Percentiles rank a stretch among this genome's conserved stretches.
These are phyloP conservation scores for Solanum paucissectum DNA, from an alignment of 257 asterid species.

Conservation along the genomic window DNA sequence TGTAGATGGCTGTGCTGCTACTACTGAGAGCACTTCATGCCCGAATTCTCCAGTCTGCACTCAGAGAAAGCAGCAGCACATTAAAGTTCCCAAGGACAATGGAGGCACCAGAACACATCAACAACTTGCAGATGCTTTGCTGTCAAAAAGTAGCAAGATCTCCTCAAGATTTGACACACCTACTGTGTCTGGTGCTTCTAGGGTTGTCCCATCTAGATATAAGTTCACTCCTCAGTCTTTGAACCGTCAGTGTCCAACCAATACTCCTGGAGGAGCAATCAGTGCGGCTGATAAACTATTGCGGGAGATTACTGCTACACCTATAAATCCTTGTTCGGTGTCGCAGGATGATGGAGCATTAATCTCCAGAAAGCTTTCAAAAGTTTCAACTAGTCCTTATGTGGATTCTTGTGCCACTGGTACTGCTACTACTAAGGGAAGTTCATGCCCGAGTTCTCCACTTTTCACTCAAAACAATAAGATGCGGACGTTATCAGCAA, in stretches of 20 bases:
- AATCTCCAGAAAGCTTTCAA: slow-evolving; percentile 25
- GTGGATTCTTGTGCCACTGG: slow-evolving; percentile 14
- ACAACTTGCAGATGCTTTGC: slow-evolving; percentile 9
- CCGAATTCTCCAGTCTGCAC: slow-evolving; percentile 45
- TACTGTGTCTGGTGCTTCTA: slow-evolving; percentile 17
- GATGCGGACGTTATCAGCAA: slow-evolving; percentile 15
- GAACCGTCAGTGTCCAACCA: slow-evolving; percentile 26
- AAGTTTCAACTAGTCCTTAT: slow-evolving; percentile 23
- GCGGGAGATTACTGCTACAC: slow-evolving; percentile 48
- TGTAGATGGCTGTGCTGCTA: slow-evolving; percentile 10
- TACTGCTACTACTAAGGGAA: slow-evolving; percentile 12
- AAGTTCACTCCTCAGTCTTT: slow-evolving; percentile 24
- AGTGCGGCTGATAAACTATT: slow-evolving; percentile 55
- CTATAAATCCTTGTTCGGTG: background rate
- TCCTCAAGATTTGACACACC: slow-evolving; percentile 59
- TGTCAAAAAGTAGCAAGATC: background rate
- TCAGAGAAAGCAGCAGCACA: slow-evolving; percentile 16
- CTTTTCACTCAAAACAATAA: slow-evolving; percentile 20
- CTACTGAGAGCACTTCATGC: slow-evolving; percentile 30
- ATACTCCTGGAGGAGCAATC: slow-evolving; percentile 18
- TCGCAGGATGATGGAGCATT: slow-evolving; percentile 7
- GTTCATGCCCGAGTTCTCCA: slow-evolving; percentile 57
- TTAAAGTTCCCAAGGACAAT: slow-evolving; percentile 19
- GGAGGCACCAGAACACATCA: slow-evolving; percentile 15
- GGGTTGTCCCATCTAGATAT: slow-evolving; percentile 56